Evolutionary conservation across 2,329 filamentous ascomycete species (phyloP), one percentile per base, ranked within the genome.

Genomic region (Penicillium digitatum): DNA sequence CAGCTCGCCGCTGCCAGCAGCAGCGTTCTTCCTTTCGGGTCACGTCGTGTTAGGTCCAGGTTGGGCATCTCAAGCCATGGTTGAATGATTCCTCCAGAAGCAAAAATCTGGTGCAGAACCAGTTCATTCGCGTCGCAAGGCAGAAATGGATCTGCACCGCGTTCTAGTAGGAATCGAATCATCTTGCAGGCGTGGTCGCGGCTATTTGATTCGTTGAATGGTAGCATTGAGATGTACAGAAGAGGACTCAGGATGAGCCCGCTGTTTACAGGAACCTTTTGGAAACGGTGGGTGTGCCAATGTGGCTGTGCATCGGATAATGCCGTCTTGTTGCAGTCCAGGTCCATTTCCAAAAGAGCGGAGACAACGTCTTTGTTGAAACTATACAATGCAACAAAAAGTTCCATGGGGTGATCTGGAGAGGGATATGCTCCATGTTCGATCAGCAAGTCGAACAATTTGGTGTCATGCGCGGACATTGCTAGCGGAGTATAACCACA

Each of bases 71-170:
- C 56, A 2, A 62, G 38, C 47, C 50, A 62, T 0, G 59, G 60
- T 29, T 58, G 56, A 24, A 61, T 57, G 18, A 60, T 58, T 4
- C 60, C 60, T 5, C 56, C 62, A 10, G 37, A 24, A 3, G 46
- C 31, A 11, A 61, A 50, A 3, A 59, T 42, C 2, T 60, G 37
- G 26, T 62, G 61, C 2, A 65, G 38, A 12, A 65, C 55, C 10
- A 51, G 27, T 26, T 34, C 38, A 11, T 51, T 34, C 5, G 53
- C 14, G n/a, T 57, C 16, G 26, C 31, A 56, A 32, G 37, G 27
- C 5, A 56, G 52, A 39, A 56, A 63, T 5, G 62, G 56, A 32
- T 64, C 50, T 1, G 62, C 58, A 2, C 63, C 62, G 3, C 56
- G 56, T 10, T 55, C 43, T 11, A 64, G 29, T 2, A 63, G 38